Percentiles rank a stretch among this genome's conserved stretches.
Conservation (phyloP, 257 asterid species). For the Vinca minor region DNA sequence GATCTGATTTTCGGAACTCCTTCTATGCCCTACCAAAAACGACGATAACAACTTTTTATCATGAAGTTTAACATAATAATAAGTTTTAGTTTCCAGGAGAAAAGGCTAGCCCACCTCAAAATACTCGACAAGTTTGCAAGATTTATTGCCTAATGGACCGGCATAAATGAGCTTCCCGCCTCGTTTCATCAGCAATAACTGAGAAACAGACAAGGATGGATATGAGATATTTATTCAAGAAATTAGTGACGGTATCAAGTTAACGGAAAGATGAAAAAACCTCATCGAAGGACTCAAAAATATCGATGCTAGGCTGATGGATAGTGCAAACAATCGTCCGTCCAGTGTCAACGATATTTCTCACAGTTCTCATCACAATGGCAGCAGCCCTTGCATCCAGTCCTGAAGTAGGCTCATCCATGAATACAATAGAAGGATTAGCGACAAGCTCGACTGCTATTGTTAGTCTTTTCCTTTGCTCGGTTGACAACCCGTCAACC, state of each 20-base stretch:
- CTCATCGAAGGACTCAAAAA: conserved; percentile 94
- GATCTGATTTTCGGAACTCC: conserved; percentile 59
- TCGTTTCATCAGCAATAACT: conserved; percentile 84
- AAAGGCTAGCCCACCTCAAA: conserved; percentile 53
- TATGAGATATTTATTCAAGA: not conserved
- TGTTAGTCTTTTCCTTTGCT: conserved; percentile 85
- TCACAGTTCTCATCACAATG: conserved; percentile 90
- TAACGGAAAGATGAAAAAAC: conserved; percentile 27
- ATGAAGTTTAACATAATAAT: not conserved
- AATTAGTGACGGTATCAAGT: not conserved
- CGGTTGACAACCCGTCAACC: conserved; percentile 84
- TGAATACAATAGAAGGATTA: conserved; percentile 79
- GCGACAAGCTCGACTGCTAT: conserved; percentile 93
- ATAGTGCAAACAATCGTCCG: conserved; percentile 95
- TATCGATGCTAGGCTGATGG: conserved; percentile 94
- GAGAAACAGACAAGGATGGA: conserved; percentile 1
- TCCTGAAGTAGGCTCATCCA: conserved; percentile 97
- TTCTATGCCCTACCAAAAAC: conserved; percentile 45
- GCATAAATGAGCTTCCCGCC: conserved; percentile 94
- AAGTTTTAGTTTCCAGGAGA: too few relatives aligned
- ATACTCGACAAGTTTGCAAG: conserved; percentile 62
- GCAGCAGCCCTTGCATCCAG: conserved; percentile 96
- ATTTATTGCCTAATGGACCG: conserved; percentile 76
- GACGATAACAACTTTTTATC: not conserved
- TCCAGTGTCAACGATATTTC: conserved; percentile 85